Percentiles rank a stretch among this genome's conserved stretches.
Conservation (phyloP, 2,329 filamentous ascomycete species). For the Dothideomycetes sp. region DNA sequence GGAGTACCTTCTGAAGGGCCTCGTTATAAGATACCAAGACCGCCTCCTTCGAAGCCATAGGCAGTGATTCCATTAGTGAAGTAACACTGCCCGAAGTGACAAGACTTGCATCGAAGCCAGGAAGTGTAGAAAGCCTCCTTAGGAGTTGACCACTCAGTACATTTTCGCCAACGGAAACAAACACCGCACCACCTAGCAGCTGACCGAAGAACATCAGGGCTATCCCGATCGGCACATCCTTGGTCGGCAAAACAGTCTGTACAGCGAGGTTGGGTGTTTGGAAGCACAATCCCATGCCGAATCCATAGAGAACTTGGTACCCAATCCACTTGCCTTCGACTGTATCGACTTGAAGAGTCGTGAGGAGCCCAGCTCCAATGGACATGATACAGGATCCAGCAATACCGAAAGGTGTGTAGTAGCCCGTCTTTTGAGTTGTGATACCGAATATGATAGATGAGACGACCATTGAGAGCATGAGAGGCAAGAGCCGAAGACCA, state of each 20-base stretch:
- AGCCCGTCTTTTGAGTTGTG: constrained; percentile 30
- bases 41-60: too few species aligned
- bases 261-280: constrained; percentile 32
- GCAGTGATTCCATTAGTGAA: too few species aligned
- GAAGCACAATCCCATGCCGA: constrained; percentile 21
- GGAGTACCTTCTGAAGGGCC: too few species aligned
- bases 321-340: constrained; percentile 27
- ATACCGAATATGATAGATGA: constrained; percentile 29
- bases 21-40: too few species aligned
- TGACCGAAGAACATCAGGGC: constrained; percentile 38
- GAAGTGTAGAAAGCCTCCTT: too few species aligned
- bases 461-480: constrained; percentile 35
- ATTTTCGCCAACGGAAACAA: constrained; percentile 40
- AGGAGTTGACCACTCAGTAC: too few species aligned
- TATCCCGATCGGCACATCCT: constrained; percentile 35
- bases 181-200: constrained; percentile 36
- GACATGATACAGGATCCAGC: constrained; percentile 28
- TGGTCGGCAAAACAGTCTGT: constrained; percentile 31
- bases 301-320: constrained; percentile 21
- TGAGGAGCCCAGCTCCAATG: constrained; percentile 36
- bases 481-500: constrained; percentile 37
- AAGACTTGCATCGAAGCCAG: too few species aligned
- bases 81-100: too few species aligned
- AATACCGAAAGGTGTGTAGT: constrained; percentile 40
- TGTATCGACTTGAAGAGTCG: constrained; percentile 30